Evolutionary conservation across 2,329 filamentous ascomycete species (phyloP).

Genomic region (Neonectria sp.): DNA sequence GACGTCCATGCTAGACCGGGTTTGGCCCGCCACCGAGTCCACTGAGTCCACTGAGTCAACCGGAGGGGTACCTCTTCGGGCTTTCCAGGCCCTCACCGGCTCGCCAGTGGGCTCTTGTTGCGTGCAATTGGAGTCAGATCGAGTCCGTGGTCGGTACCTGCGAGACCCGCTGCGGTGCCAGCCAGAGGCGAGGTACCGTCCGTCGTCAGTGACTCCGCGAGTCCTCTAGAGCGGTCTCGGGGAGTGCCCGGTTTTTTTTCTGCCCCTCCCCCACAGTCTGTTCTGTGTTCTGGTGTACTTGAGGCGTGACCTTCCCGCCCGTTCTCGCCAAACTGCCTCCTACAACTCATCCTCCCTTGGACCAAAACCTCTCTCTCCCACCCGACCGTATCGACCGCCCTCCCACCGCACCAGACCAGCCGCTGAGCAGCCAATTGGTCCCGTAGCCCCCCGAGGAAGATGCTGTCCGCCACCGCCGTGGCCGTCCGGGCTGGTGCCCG

Average conservation of each 20-base stretch:
- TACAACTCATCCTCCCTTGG: slow-evolving; percentile 11
- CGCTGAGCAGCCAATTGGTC: slow-evolving; percentile 43
- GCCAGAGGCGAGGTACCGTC: neutral
- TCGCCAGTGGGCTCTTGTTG: too few species aligned
- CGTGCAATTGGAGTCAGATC: too few species aligned
- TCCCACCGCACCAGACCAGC: slow-evolving; percentile 24
- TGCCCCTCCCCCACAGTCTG: slow-evolving; percentile 37
- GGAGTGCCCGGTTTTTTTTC: slow-evolving; percentile 26
- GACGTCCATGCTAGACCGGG: neutral
- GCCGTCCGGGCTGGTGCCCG: slow-evolving; percentile 62
- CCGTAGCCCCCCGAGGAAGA: slow-evolving; percentile 45
- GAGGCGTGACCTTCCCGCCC: slow-evolving; percentile 18
- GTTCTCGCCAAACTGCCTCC: slow-evolving; percentile 28
- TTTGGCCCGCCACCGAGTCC: slow-evolving; percentile 2
- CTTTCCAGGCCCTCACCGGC: slow-evolving; percentile 11
- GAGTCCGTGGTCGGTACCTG: slow-evolving; percentile 3
- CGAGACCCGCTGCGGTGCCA: neutral
- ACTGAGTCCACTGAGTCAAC: slow-evolving; percentile 1
- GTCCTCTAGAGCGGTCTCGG: slow-evolving; percentile 28
- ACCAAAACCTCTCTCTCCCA: slow-evolving; percentile 5
- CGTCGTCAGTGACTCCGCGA: neutral
- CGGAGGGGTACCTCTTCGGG: slow-evolving; percentile 4
- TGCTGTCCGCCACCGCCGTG: slow-evolving; percentile 61
- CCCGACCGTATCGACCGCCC: slow-evolving; percentile 7
- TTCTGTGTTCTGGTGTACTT: neutral